A percentile compares a stretch with the other conserved stretches of the same genome.
These are phyloP conservation scores for Stylonectria norvegica DNA, from an alignment of 2,329 filamentous ascomycete species.

Conservation along the genomic window DNA sequence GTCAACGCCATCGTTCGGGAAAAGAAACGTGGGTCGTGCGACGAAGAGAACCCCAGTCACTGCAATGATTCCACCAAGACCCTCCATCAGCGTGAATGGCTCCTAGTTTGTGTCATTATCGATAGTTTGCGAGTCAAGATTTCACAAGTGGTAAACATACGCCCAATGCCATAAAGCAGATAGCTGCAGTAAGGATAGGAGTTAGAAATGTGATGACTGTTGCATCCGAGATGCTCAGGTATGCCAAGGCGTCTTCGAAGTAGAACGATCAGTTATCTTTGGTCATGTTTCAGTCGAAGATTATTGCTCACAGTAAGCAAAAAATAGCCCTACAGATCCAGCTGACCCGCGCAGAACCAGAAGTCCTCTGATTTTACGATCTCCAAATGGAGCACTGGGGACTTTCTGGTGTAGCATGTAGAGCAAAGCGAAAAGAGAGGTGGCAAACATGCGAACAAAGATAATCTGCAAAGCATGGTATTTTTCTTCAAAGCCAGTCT, in stretches of 20 bases:
- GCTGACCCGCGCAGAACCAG: constrained; percentile 61
- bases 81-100: constrained; percentile 68
- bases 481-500: constrained; percentile 32
- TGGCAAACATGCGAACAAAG: constrained; percentile 41
- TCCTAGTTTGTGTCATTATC: constrained; percentile 43
- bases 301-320: constrained; percentile 39
- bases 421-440: constrained; percentile 33
- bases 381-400: constrained; percentile 65
- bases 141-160: constrained; percentile 10
- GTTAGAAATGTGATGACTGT: constrained; percentile 78
- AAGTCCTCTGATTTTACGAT: constrained; percentile 58
- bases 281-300: fast-evolving
- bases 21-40: constrained; percentile 62
- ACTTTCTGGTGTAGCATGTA: constrained; percentile 42
- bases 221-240: constrained; percentile 73
- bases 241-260: constrained; percentile 48
- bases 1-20: constrained; percentile 29
- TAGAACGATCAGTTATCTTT: not conserved
- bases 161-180: constrained; percentile 56
- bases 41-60: constrained; percentile 73
- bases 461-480: constrained; percentile 43
- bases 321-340: constrained; percentile 66
- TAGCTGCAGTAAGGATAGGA: constrained; percentile 62
- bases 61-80: constrained; percentile 65
- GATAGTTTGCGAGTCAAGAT: not conserved